Base-by-base conservation (phyloP, 345 rosid species). In the Pistacia integerrima region DNA sequence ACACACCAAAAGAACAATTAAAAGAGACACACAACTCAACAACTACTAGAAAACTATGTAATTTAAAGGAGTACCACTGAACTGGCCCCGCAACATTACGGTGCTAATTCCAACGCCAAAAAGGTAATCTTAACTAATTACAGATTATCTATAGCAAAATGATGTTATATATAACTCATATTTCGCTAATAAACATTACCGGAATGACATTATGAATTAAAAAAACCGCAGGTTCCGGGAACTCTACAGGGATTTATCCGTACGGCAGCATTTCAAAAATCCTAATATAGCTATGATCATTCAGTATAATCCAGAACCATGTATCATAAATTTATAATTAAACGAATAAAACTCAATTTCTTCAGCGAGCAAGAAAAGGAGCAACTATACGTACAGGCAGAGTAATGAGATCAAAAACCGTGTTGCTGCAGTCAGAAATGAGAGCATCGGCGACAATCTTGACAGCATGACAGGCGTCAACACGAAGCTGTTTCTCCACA, bases 391-490 rank as follows among this genome's bases (percentile, higher is more conserved):
- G 14, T 89, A 91, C 93, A 78, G 97, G 95, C 38, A 90, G 93
- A 65, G 91, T 80, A 64, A 95, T 84, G 78, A 92, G 97, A 71
- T 93, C 97, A 64, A 87, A 95, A 76, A 84, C 77, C 20, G 87
- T 59, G 76, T 75, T 88, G 25, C 78, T 48, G 59, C 92, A 76
- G 46, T 88, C 90, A 36, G 92, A 85, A 36, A 93, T 68, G 49
- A 88, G 88, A 76, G 91, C 73, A 80, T 95, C 99, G 10, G 97
- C 94, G 67, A 90, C 81, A 46, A 95, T 85, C 83, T 92, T 93
- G 69, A 93, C 82, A 30, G 91, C 97, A 56, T 90, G 93, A 62
- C 88, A 84, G 4, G 97, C 97, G 48, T 88, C 93, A n/a, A 95
- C 90, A 4, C 82, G 84, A 28, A 84, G 86, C 81, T 88, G 86